Evolutionary conservation across 495 filamentous ascomycete genomes (phyloP), one percentile per base, ranked within the genome.

Genomic region (Hyphodiscus hymeniophilus): DNA sequence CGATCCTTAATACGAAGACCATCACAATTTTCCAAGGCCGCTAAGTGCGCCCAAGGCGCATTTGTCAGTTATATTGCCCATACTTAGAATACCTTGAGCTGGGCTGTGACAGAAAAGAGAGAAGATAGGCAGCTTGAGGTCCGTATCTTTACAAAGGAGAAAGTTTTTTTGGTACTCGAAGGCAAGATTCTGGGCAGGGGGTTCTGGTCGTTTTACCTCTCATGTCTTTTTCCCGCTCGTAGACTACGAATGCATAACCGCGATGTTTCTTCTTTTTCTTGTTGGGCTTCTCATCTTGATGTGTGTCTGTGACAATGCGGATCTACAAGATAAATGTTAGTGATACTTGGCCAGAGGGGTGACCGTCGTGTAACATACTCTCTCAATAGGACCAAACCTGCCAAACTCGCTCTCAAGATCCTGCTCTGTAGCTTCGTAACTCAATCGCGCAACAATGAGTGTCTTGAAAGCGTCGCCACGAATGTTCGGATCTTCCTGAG

Each of bases 191-290:
- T 59, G 47, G 49, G 60, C 54, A 59, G 48, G 54, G 59, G 63
- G 47, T 55, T 51, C 48, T 63, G 55, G 52, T 47, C 60, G 61
- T 56, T 67, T 74, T 95, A 95, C 92, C 91, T 84, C 94, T 96
- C 94, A 98, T 96, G 61, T 98, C 92, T 68, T 91, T 90, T 66
- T 97, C 92, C 60, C 87, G 82, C 67, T 97, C 91, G 64, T 89
- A 98, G 39, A 96, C 89, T 56, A 98, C 83, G 64, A 98, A 98
- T 49, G 89, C 92, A 69, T 98, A 98, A 52, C 92, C 92, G 55
- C 81, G 77, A 63, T 92, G 84, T 36, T 80, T 74, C 66, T 94
- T 95, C 63, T 89, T 90, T 45, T 80, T 78, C 61, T 82, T 82
- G 55, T 86, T 89, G 3, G 77, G 74, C 45, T 81, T 82, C 45